Evolutionary conservation across 306 rosid genomes (phyloP).

Genomic region (Prunus fruticosa): DNA sequence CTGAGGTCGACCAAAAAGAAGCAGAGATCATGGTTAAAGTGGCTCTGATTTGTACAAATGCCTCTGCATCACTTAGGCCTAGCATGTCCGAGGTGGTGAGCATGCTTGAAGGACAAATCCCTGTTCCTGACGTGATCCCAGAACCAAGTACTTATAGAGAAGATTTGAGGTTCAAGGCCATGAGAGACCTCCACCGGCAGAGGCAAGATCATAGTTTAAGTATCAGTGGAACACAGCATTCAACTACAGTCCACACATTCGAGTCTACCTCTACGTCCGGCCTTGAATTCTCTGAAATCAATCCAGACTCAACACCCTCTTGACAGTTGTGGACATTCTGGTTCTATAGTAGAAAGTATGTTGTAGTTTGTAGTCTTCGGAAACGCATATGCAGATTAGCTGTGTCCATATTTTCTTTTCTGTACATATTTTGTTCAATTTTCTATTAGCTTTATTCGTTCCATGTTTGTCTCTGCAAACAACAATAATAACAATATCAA

Average conservation of each 20-base stretch:
- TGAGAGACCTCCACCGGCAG: slow-evolving; percentile 53
- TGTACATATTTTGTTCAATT: not conserved
- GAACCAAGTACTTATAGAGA: slow-evolving; percentile 37
- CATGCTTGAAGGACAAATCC: slow-evolving; percentile 56
- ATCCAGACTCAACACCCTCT: slow-evolving; percentile 20
- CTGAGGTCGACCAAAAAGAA: slow-evolving; percentile 34
- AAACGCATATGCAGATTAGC: not conserved
- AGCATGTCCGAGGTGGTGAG: slow-evolving; percentile 69
- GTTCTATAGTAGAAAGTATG: not conserved
- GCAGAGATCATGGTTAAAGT: slow-evolving; percentile 55
- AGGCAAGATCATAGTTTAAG: slow-evolving; percentile 31
- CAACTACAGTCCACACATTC: slow-evolving; percentile 33
- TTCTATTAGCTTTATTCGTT: not conserved
- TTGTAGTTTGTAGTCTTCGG: not conserved
- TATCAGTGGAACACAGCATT: slow-evolving; percentile 37
- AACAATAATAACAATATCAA: not conserved
- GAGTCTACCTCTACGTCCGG: slow-evolving; percentile 35
- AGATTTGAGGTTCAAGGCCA: slow-evolving; percentile 74
- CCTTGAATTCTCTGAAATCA: slow-evolving; percentile 25
- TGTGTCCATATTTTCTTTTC: not conserved
- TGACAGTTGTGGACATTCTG: slow-evolving; percentile 11
- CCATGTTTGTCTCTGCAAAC: not conserved
- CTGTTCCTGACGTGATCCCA: slow-evolving; percentile 45
- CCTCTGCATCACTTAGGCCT: slow-evolving; percentile 59
- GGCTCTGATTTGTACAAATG: slow-evolving; percentile 61